phyloP scores from a whole-genome alignment of 495 filamentous ascomycete genomes.

The Cercophora scortea region DNA sequence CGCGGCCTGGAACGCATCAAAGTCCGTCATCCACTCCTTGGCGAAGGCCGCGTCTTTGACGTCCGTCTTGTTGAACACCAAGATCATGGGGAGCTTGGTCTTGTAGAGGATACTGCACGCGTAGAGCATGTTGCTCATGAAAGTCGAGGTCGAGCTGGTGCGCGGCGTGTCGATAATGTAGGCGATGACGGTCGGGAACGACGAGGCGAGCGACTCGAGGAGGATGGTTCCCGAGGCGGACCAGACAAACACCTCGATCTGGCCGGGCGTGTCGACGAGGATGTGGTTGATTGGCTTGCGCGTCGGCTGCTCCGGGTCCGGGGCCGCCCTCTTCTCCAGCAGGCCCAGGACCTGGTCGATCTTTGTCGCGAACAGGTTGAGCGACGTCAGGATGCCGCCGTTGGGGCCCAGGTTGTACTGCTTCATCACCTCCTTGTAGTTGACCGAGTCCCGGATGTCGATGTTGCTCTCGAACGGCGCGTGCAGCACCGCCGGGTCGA shows the following conservation, averaged over 20 bases:
- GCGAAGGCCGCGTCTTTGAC: constrained; percentile 84
- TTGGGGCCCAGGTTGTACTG: constrained; percentile 97
- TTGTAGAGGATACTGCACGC: constrained; percentile 98
- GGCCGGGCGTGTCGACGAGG: constrained; percentile 89
- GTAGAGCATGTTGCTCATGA: constrained; percentile 99
- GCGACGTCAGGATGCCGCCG: constrained; percentile 90
- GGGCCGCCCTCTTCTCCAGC: constrained; percentile 74
- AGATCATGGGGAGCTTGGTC: constrained; percentile 93
- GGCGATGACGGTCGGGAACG: constrained; percentile 92
- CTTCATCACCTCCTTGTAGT: constrained; percentile 99
- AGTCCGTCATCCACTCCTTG: constrained; percentile 99
- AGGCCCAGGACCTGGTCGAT: constrained; percentile 87
- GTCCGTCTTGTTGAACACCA: constrained; percentile 98
- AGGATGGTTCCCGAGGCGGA: constrained; percentile 87
- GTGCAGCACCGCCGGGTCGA: constrained; percentile 87
- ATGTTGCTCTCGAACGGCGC: constrained; percentile 99
- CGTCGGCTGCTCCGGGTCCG: constrained; percentile 52
- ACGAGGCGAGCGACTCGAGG: constrained; percentile 84
- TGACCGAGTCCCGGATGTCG: constrained; percentile 96
- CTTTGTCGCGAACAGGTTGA: constrained; percentile 96
- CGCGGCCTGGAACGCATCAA: constrained; percentile 88
- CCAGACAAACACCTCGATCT: constrained; percentile 99
- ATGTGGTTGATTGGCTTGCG: constrained; percentile 71
- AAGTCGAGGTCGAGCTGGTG: constrained; percentile 84
- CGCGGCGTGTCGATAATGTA: constrained; percentile 97